These are phyloP conservation scores for Candida nitratophila DNA, from an alignment of 805 yeast species.

Conservation along the genomic window DNA sequence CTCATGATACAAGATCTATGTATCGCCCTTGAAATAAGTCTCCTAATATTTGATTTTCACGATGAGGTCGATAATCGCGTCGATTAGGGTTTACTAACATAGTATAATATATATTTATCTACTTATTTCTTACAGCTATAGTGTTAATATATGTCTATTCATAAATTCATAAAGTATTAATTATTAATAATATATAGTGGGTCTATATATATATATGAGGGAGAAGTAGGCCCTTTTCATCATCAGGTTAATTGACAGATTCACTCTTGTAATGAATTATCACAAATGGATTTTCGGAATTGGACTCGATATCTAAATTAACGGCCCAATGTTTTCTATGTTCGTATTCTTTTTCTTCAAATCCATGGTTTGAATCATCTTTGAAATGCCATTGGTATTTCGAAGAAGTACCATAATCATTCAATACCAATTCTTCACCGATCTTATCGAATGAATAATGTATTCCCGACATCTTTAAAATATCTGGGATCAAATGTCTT, in stretches of 20 bases:
- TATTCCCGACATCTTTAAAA: slow-evolving; percentile 55
- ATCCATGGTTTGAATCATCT: slow-evolving; percentile 54
- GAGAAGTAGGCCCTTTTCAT: too few species aligned
- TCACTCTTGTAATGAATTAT: slow-evolving; percentile 52
- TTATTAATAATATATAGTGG: too few species aligned
- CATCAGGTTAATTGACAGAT: not conserved
- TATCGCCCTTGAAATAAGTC: too few species aligned
- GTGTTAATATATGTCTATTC: too few species aligned
- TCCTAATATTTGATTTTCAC: too few species aligned
- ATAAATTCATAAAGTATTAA: too few species aligned
- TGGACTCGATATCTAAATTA: slow-evolving; percentile 56
- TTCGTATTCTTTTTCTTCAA: slow-evolving; percentile 35
- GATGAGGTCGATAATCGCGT: too few species aligned
- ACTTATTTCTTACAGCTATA: too few species aligned
- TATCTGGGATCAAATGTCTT: slow-evolving; percentile 63
- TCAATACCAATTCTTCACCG: slow-evolving; percentile 40
- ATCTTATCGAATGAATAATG: slow-evolving; percentile 31
- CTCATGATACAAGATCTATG: too few species aligned
- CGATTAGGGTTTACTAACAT: too few species aligned
- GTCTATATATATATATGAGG: too few species aligned
- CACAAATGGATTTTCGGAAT: slow-evolving; percentile 59
- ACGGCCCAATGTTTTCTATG: slow-evolving; percentile 56
- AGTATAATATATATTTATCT: too few species aligned
- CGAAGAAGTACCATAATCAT: slow-evolving; percentile 32
- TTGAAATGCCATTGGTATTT: slow-evolving; percentile 57